Percentiles rank a stretch among this genome's conserved stretches.
Conservation (phyloP, 1,139 yeast genomes). For the Suhomyces bribrorum region DNA sequence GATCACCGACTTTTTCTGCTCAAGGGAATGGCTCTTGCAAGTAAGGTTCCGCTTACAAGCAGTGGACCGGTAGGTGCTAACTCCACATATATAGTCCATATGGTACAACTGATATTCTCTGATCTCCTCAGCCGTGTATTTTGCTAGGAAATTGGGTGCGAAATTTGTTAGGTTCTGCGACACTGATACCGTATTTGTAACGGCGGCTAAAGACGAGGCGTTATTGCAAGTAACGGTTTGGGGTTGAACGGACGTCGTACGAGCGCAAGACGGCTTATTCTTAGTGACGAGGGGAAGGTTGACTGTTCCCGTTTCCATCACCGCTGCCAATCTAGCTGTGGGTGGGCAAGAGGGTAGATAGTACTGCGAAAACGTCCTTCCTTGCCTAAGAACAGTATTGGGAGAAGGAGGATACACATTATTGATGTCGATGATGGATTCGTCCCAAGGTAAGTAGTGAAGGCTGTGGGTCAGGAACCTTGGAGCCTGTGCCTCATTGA, state of each 20-base stretch:
- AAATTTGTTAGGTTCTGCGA: neutral
- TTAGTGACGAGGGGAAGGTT: neutral
- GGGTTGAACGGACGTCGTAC: neutral
- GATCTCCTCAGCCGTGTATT: constrained; percentile 4
- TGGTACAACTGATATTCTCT: constrained; percentile 8
- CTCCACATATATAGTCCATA: constrained; percentile 24
- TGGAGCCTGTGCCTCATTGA: too few species aligned
- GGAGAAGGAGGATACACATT: constrained; percentile 3
- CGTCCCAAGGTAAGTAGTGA: neutral
- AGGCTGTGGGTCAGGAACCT: too few species aligned
- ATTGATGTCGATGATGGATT: constrained; percentile 2
- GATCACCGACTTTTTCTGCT: constrained; percentile 12
- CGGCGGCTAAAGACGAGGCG: neutral
- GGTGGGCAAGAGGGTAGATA: constrained; percentile 6
- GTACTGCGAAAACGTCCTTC: neutral
- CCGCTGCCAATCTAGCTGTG: neutral
- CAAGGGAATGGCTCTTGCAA: constrained; percentile 17
- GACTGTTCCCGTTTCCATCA: constrained; percentile 3
- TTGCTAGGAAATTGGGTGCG: constrained; percentile 1
- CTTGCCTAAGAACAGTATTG: neutral
- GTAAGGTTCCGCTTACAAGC: constrained; percentile 17
- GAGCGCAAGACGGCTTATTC: neutral
- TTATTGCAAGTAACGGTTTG: neutral
- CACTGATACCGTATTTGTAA: neutral
- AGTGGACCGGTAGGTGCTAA: constrained; percentile 11